Conservation (phyloP, 1,284 basidiomycete species). For the Ustilago esculenta region DNA sequence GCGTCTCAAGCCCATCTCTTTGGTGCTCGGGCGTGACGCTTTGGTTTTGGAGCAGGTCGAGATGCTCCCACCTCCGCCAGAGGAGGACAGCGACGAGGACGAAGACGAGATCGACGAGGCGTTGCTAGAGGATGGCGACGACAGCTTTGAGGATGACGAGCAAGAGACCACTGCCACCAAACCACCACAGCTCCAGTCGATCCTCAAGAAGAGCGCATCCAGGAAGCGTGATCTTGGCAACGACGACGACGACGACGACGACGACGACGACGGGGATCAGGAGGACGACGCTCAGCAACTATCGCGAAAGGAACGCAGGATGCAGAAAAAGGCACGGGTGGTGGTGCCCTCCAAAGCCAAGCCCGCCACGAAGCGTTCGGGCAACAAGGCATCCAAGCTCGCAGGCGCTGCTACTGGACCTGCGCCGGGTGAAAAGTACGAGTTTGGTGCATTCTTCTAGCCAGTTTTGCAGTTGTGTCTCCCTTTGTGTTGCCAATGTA, state of each 20-base stretch:
- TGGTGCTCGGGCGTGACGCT: slow-evolving; percentile 44
- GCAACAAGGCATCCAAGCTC: slow-evolving; percentile 18
- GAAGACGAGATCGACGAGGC: slow-evolving; percentile 50
- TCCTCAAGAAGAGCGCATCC: slow-evolving; percentile 38
- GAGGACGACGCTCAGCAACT: slow-evolving; percentile 22
- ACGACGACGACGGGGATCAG: slow-evolving; percentile 15
- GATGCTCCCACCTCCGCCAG: slow-evolving; percentile 45
- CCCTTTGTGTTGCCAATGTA: slow-evolving; percentile 30
- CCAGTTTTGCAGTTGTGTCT: not conserved
- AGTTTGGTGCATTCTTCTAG: slow-evolving; percentile 58
- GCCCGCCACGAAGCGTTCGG: slow-evolving; percentile 20
- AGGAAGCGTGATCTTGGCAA: slow-evolving; percentile 26
- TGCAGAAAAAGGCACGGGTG: slow-evolving; percentile 42
- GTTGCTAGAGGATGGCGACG: slow-evolving; percentile 39
- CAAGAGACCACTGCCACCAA: slow-evolving; percentile 21
- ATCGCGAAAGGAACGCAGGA: slow-evolving; percentile 38
- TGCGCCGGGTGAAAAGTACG: slow-evolving; percentile 57
- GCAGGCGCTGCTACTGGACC: slow-evolving; percentile 36
- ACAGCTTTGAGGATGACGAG: slow-evolving; percentile 30
- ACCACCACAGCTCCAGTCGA: slow-evolving; percentile 43
- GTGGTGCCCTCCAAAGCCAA: slow-evolving; percentile 38
- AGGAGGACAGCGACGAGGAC: slow-evolving; percentile 53
- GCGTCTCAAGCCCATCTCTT: slow-evolving; percentile 46
- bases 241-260: slow-evolving; percentile 12
- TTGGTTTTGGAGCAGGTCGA: slow-evolving; percentile 40